Percentiles rank a stretch among this genome's conserved stretches.
phyloP scores from a whole-genome alignment of 1,284 basidiomycete species.

The Athelia sp. region DNA sequence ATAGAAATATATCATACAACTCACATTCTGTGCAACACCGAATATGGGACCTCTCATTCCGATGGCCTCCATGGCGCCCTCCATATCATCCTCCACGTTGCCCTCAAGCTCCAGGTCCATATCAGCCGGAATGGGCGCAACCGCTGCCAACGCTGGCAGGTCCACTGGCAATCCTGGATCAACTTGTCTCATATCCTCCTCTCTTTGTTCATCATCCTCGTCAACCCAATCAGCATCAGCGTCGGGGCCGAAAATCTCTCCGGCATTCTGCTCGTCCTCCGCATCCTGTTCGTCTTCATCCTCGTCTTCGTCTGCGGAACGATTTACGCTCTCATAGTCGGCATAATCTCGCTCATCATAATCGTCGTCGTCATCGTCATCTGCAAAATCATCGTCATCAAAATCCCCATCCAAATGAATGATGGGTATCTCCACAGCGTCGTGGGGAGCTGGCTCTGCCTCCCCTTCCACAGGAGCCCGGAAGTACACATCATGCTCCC shows the following conservation, averaged over 20 bases:
- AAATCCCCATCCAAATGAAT: conserved; percentile 14
- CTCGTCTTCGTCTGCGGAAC: conserved; percentile 21
- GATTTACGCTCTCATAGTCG: conserved; percentile 21
- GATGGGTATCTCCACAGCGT: conserved; percentile 10
- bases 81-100: conserved; percentile 81
- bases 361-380: conserved; percentile 17
- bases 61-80: conserved; percentile 88
- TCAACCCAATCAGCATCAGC: conserved; percentile 6
- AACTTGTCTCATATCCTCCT: conserved; percentile 11
- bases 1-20: conserved; percentile 20
- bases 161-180: conserved; percentile 25
- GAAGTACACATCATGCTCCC: conserved; percentile 18
- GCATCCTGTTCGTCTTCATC: conserved; percentile 31
- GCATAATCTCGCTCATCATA: conserved; percentile 20
- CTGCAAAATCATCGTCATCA: conserved; percentile 7
- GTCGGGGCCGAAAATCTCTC: conserved; percentile 13
- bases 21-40: conserved; percentile 81
- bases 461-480: conserved; percentile 17
- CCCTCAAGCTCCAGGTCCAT: conserved; percentile 56
- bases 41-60: conserved; percentile 87
- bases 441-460: conserved; percentile 24
- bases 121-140: conserved; percentile 11
- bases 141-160: conserved; percentile 11
- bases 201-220: conserved; percentile 4
- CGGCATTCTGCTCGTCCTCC: conserved; percentile 24